Conservation (phyloP, 2,329 filamentous ascomycete genomes). For the Emergomyces pasteurianus region DNA sequence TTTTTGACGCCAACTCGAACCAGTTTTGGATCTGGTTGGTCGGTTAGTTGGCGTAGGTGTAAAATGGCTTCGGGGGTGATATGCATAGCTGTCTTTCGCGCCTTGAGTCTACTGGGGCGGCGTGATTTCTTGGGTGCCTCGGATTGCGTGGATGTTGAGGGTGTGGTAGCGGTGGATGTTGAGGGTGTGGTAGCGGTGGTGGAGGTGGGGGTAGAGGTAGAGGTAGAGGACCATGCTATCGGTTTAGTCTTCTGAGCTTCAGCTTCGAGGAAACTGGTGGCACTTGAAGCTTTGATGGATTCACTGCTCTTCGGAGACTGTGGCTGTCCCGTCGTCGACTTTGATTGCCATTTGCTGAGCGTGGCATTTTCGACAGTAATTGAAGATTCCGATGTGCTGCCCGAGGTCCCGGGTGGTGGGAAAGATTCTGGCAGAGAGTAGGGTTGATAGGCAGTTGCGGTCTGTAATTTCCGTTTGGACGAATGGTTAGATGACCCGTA, state of each 20-base stretch:
- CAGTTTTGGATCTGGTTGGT: slow-evolving; percentile 79
- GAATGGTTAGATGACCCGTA: slow-evolving; percentile 32
- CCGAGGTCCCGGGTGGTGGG: slow-evolving; percentile 45
- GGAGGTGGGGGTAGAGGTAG: background rate
- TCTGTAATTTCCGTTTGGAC: slow-evolving; percentile 52
- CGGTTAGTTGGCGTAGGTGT: slow-evolving; percentile 63
- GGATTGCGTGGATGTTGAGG: slow-evolving; percentile 18
- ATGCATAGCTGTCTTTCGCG: slow-evolving; percentile 84
- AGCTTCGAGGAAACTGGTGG: slow-evolving; percentile 44
- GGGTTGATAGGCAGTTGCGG: slow-evolving; percentile 52
- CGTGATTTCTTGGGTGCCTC: slow-evolving; percentile 40
- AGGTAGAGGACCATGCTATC: slow-evolving; percentile 13
- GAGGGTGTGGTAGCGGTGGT: background rate
- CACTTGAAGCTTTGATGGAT: slow-evolving; percentile 22
- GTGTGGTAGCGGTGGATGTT: slow-evolving; percentile 14
- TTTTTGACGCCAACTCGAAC: slow-evolving; percentile 93
- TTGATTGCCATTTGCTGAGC: slow-evolving; percentile 37
- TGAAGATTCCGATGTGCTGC: slow-evolving; percentile 48
- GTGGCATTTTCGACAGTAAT: slow-evolving; percentile 43
- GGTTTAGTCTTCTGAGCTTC: slow-evolving; percentile 57
- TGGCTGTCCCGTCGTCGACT: slow-evolving; percentile 17
- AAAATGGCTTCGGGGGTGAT: slow-evolving; percentile 68
- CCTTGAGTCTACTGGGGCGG: slow-evolving; percentile 54
- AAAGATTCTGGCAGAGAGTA: slow-evolving; percentile 45
- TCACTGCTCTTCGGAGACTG: slow-evolving; percentile 15